Percentiles rank a stretch among this genome's conserved stretches.
These are phyloP conservation scores for Pseudocercospora pini-densiflorae DNA, from an alignment of 2,329 filamentous ascomycete genomes.

Conservation along the genomic window DNA sequence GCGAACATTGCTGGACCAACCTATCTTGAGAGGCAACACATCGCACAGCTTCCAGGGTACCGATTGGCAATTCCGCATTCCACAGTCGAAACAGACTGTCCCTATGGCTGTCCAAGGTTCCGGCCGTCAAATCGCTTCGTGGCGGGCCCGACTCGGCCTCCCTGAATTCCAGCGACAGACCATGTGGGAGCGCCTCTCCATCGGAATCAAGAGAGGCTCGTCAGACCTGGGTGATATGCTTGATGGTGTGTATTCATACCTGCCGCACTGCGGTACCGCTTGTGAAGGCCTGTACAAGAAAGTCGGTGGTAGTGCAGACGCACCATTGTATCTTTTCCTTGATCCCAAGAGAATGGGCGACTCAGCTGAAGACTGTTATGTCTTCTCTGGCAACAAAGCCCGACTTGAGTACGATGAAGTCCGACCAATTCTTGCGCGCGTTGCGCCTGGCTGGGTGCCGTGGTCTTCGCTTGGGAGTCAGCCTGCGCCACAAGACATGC, in stretches of 20 bases:
- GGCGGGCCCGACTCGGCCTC: conserved; percentile 44
- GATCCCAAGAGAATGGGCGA: conserved; percentile 58
- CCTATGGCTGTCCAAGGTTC: conserved; percentile 33
- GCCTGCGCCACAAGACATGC: conserved; percentile 15
- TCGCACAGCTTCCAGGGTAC: conserved; percentile 42
- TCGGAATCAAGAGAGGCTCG: conserved; percentile 38
- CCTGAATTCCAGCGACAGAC: conserved; percentile 46
- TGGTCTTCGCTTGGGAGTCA: conserved; percentile 23
- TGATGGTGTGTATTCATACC: conserved; percentile 55
- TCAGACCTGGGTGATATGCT: conserved; percentile 38
- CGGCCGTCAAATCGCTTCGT: conserved; percentile 37
- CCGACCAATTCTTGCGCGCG: conserved; percentile 51
- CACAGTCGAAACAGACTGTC: conserved; percentile 19
- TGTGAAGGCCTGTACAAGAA: conserved; percentile 59
- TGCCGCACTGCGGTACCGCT: conserved; percentile 63
- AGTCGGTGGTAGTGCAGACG: conserved; percentile 16
- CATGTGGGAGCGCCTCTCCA: conserved; percentile 50
- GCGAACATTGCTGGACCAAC: conserved; percentile 30
- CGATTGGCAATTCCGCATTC: conserved; percentile 50
- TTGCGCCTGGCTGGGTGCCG: conserved; percentile 54
- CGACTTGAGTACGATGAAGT: conserved; percentile 53
- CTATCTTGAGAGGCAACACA: conserved; percentile 33
- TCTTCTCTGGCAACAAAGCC: conserved; percentile 58
- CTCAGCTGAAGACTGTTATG: conserved; percentile 56
- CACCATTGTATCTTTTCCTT: conserved; percentile 60